These are phyloP conservation scores for Penicillium chermesinum DNA, from an alignment of 495 filamentous ascomycete species.

Conservation along the genomic window DNA sequence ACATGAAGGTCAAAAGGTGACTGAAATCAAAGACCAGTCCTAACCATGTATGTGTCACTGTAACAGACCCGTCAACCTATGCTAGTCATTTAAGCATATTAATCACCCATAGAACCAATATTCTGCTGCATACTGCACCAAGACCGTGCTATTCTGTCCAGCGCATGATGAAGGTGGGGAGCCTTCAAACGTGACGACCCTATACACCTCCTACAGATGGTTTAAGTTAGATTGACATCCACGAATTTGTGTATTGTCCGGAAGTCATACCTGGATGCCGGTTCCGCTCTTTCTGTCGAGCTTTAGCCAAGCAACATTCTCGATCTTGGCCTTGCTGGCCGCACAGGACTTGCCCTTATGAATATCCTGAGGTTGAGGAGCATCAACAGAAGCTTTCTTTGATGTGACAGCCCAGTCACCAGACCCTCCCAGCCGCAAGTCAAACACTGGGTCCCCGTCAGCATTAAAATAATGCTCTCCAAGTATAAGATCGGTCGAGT, in stretches of 20 bases:
- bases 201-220: slow-evolving; percentile 51
- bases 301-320: slow-evolving; percentile 62
- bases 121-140: slow-evolving; percentile 61
- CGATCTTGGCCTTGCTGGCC: slow-evolving; percentile 11
- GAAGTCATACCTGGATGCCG: slow-evolving; percentile 35
- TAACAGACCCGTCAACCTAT: neutral
- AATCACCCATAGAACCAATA: slow-evolving; percentile 63
- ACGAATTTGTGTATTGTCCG: neutral
- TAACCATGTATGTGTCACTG: neutral
- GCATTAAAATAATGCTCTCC: slow-evolving; percentile 65
- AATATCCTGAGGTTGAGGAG: slow-evolving; percentile 32
- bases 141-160: slow-evolving; percentile 30
- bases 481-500: slow-evolving; percentile 32
- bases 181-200: slow-evolving; percentile 65
- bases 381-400: slow-evolving; percentile 42
- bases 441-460: slow-evolving; percentile 50
- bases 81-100: no score
- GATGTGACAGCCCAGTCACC: slow-evolving; percentile 32
- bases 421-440: slow-evolving; percentile 44
- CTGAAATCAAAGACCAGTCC: no score
- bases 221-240: no score
- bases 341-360: neutral
- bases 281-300: slow-evolving; percentile 43
- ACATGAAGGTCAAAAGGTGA: no score
- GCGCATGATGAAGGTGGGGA: slow-evolving; percentile 43